Conservation (phyloP, 495 filamentous ascomycete genomes). For the Talaromyces stipitatus region DNA sequence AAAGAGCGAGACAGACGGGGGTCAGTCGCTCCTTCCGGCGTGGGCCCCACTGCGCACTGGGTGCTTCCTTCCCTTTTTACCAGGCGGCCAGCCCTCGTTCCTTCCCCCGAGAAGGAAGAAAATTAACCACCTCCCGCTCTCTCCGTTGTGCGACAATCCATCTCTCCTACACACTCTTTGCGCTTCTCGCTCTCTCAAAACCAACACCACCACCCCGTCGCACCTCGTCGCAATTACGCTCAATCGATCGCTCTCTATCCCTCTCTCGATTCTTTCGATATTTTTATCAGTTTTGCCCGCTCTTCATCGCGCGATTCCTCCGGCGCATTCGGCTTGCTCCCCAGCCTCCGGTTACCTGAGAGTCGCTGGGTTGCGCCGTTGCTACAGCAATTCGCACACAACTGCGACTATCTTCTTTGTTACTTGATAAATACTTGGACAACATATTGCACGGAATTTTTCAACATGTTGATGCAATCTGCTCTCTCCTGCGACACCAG, state of each 20-base stretch:
- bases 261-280: not conserved
- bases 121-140: not conserved
- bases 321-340: constrained; percentile 8
- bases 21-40: not conserved
- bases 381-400: no score
- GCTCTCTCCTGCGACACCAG: constrained; percentile 62
- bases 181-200: not conserved
- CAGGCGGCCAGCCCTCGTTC: not conserved
- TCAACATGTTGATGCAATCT: constrained; percentile 61
- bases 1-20: not conserved
- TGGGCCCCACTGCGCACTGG: not conserved
- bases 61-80: constrained; percentile 1
- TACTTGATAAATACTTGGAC: no score
- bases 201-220: constrained; percentile 2
- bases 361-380: constrained; percentile 3
- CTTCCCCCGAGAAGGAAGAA: not conserved
- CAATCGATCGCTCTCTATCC: not conserved
- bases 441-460: not conserved
- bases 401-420: no score
- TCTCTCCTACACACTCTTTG: not conserved
- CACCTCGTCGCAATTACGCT: not conserved
- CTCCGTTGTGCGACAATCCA: not conserved
- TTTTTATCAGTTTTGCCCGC: not conserved
- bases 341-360: constrained; percentile 7
- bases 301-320: not conserved